Evolutionary conservation across 495 filamentous ascomycete genomes (phyloP).

Genomic region (Podospora appendiculata): DNA sequence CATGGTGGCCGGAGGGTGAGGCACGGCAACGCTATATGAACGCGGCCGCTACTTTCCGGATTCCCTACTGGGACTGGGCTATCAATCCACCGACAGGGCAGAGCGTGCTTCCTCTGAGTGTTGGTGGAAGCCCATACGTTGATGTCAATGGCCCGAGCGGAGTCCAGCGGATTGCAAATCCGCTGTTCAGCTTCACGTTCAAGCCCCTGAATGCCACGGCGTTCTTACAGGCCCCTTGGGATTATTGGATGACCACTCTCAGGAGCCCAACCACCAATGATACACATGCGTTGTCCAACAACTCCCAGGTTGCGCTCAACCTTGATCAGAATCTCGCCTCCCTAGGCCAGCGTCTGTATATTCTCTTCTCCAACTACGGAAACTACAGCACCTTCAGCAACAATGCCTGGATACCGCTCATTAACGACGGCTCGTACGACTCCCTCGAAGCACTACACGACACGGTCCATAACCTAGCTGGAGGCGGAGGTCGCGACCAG

Average conservation of each 20-base stretch:
- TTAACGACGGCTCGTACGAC: conserved; percentile 35
- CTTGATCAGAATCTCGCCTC: conserved; percentile 40
- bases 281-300: conserved; percentile 41
- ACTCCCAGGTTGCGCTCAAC: conserved; percentile 37
- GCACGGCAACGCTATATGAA: conserved; percentile 35
- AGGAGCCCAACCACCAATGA: conserved; percentile 37
- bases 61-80: conserved; percentile 68
- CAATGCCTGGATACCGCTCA: conserved; percentile 38
- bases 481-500: conserved; percentile 19
- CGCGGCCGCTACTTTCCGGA: conserved; percentile 49
- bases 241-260: conserved; percentile 40
- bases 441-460: conserved; percentile 60
- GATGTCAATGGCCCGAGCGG: conserved; percentile 47
- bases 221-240: conserved; percentile 30
- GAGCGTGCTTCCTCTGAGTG: conserved; percentile 39
- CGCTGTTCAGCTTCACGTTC: conserved; percentile 55
- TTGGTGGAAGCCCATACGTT: conserved; percentile 36
- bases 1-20: conserved; percentile 40
- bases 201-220: conserved; percentile 40
- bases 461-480: conserved; percentile 51
- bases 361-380: conserved; percentile 49
- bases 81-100: conserved; percentile 37
- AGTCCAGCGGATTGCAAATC: conserved; percentile 48
- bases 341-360: conserved; percentile 47
- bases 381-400: conserved; percentile 53